phyloP scores from a whole-genome alignment of 352 stramenopile genomes.

The Achlya hypogyna region DNA sequence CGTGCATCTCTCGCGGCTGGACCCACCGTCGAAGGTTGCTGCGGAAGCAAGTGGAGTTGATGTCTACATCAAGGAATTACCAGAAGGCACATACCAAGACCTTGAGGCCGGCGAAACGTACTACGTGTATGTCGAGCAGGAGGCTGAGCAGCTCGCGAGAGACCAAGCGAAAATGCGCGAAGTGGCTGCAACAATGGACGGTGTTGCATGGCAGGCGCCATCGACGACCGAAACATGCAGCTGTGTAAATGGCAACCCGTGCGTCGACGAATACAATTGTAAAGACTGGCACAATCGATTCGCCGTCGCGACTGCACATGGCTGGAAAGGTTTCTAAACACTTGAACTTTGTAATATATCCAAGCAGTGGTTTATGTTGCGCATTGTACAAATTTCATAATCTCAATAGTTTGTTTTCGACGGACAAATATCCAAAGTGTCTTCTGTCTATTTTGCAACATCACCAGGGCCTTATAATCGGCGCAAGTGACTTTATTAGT shows the following conservation, averaged over 20 bases:
- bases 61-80: constrained; percentile 56
- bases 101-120: constrained; percentile 62
- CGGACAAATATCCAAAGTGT: too few species aligned
- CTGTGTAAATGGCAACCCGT: constrained; percentile 86
- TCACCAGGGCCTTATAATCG: too few species aligned
- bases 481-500: too few species aligned
- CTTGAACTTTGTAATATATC: not conserved
- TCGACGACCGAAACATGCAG: constrained; percentile 63
- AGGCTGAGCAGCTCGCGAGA: constrained; percentile 49
- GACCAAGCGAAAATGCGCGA: constrained; percentile 40
- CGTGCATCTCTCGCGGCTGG: constrained; percentile 50
- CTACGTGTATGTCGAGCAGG: constrained; percentile 77
- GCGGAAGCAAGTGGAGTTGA: constrained; percentile 44
- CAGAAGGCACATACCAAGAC: constrained; percentile 52
- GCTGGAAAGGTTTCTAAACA: constrained; percentile 82
- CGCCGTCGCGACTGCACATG: constrained; percentile 73
- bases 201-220: constrained; percentile 22
- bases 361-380: not conserved
- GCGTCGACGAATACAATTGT: constrained; percentile 84
- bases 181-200: constrained; percentile 42
- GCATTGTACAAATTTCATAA: not conserved
- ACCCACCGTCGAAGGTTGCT: constrained; percentile 38
- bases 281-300: constrained; percentile 82
- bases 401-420: not conserved
- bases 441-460: too few species aligned